Base-by-base conservation (phyloP, 2,329 filamentous ascomycete genomes). In the Calonectria pauciramosa region DNA sequence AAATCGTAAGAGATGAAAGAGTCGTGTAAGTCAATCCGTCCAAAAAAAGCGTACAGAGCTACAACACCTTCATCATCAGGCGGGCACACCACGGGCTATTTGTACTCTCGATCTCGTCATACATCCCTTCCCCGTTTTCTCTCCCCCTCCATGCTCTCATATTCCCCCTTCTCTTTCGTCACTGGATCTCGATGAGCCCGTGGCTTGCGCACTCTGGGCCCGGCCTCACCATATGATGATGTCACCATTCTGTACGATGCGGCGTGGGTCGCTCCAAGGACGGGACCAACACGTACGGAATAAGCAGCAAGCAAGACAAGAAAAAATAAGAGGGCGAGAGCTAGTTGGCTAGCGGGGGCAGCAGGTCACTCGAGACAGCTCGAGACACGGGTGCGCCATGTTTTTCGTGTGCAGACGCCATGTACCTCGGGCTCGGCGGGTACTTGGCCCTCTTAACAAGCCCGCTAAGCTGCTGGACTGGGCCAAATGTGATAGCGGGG, bases 181-280 rank as follows among this genome's bases (percentile, higher is more conserved):
- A 54, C 68, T 65, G 32, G 47, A 70, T 70, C 70, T 76, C 77
- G 68, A 79, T 77, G 77, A 79, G 74, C 71, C 74, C 51, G 74
- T 82, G 80, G 78, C 79, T 78, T 79, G 73, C 70, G 72, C 67
- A 71, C 64, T 76, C 74, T 74, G 38, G 38, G 34, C 44, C 64
- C 83, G 82, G 84, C 83, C 82, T 83, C 79, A 84, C 83, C 82
- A 82, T 83, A 78, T 80, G 73, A 85, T 86, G 85, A 86, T 85
- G 85, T 86, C 85, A 86, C 84, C 83, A 86, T 82, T 81, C 79
- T 71, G 72, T 78, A 73, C 75, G 47, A 23, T 32, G 54, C 63
- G 26, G 56, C 32, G 47, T 67, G 60, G 70, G 71, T 71, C 60
- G 47, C 44, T 23, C 52, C 28, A 36, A 65, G 65, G 32, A 65